Percentiles rank a stretch among this genome's conserved stretches.
phyloP scores from a whole-genome alignment of 2,329 filamentous ascomycete species.

The Fusarium sp. region DNA sequence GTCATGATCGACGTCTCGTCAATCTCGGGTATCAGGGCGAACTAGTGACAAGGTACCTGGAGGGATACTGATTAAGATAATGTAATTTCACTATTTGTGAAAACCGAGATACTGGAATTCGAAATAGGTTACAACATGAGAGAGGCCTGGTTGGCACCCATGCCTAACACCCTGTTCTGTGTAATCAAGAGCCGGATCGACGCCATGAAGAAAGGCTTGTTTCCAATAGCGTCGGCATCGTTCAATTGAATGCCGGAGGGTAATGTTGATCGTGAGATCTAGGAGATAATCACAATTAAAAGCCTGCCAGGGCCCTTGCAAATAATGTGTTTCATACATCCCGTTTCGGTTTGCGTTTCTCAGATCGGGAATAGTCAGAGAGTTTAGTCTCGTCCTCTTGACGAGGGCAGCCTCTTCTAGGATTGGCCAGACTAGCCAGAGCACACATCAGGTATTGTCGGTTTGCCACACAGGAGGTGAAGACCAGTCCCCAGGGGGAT shows the following conservation, averaged over 20 bases:
- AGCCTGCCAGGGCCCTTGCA: slow-evolving; percentile 34
- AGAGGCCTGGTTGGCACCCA: slow-evolving; percentile 2
- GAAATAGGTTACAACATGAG: background rate
- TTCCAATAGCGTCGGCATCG: slow-evolving; percentile 37
- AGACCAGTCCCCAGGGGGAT: slow-evolving; percentile 9
- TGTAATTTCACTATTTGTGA: slow-evolving; percentile 2
- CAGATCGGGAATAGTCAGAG: slow-evolving; percentile 36
- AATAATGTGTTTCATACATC: slow-evolving; percentile 40
- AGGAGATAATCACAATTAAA: slow-evolving; percentile 41
- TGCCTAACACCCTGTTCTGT: slow-evolving; percentile 3
- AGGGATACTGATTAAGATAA: slow-evolving; percentile 20
- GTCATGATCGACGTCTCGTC: slow-evolving; percentile 45
- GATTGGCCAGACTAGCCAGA: slow-evolving; percentile 30
- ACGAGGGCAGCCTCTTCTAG: slow-evolving; percentile 20
- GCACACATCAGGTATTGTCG: slow-evolving; percentile 14
- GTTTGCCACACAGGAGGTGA: slow-evolving; percentile 22
- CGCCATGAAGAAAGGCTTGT: slow-evolving; percentile 24
- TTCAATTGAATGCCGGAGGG: slow-evolving; percentile 31
- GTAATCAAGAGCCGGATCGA: slow-evolving; percentile 34
- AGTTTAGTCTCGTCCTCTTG: slow-evolving; percentile 20
- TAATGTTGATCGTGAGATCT: slow-evolving; percentile 37
- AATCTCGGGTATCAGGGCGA: slow-evolving; percentile 47
- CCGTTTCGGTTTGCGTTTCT: slow-evolving; percentile 32
- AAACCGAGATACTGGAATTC: background rate
- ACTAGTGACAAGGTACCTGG: slow-evolving; percentile 17